phyloP scores from a whole-genome alignment of 176 grass and related monocot species.

The Alloteropsis semialata region DNA sequence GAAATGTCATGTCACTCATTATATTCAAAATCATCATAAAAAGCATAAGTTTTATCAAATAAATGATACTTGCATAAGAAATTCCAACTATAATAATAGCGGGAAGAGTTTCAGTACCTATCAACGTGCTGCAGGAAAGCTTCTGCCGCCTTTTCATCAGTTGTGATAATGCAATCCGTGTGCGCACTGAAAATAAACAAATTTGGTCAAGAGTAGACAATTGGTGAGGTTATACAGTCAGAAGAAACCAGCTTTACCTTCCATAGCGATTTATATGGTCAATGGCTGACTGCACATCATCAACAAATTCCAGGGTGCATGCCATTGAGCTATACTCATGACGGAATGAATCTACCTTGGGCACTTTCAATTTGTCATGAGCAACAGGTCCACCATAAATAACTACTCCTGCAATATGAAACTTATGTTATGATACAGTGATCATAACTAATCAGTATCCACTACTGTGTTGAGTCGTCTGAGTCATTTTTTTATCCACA shows the following conservation, averaged over 20 bases:
- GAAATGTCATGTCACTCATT: conserved; percentile 12
- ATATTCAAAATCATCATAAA: background rate
- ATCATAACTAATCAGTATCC: background rate
- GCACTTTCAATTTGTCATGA: conserved; percentile 64
- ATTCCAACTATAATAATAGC: background rate
- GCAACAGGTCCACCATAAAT: conserved; percentile 84
- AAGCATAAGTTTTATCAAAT: background rate
- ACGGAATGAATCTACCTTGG: conserved; percentile 71
- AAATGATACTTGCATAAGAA: background rate
- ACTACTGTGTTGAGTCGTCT: background rate
- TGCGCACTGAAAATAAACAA: conserved; percentile 63
- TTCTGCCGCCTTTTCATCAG: conserved; percentile 61
- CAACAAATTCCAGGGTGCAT: conserved; percentile 88
- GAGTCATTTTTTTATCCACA: background rate
- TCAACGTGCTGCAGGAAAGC: conserved; percentile 89
- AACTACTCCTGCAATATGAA: conserved; percentile 60
- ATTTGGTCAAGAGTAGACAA: background rate
- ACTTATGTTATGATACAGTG: background rate
- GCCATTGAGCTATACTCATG: conserved; percentile 93
- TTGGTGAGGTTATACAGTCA: background rate
- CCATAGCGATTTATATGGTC: conserved; percentile 93
- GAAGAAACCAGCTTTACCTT: conserved; percentile 48
- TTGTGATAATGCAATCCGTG: conserved; percentile 86
- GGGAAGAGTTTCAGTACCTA: conserved; percentile 48
- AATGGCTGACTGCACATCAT: conserved; percentile 78